Percentiles rank a stretch among this genome's conserved stretches.
Evolutionary conservation across 768 basidiomycete species (phyloP).

Genomic region (Candolleomyces aberdarensis): DNA sequence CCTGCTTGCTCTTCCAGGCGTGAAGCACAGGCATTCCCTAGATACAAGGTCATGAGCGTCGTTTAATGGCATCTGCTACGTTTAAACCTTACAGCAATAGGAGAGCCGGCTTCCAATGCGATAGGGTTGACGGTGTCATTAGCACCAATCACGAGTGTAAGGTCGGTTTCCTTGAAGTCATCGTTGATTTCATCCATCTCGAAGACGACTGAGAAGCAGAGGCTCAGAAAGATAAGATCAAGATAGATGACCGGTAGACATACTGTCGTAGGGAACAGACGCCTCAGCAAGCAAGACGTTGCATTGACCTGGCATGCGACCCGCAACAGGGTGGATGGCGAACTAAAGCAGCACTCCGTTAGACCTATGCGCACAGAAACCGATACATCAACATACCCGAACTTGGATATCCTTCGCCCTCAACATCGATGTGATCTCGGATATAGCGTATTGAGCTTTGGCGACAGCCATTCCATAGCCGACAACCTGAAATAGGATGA

Average conservation of each 20-base stretch:
- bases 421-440: conserved; percentile 73
- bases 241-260: conserved; percentile 18
- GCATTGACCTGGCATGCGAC: conserved; percentile 91
- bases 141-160: conserved; percentile 89
- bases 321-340: conserved; percentile 88
- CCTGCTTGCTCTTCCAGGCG: conserved; percentile 92
- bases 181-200: conserved; percentile 97
- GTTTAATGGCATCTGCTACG: not conserved
- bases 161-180: conserved; percentile 83
- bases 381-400: conserved; percentile 36
- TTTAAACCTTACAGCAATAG: conserved; percentile 57
- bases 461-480: conserved; percentile 93
- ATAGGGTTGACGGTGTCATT: conserved; percentile 94
- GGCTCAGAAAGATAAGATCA: not conserved
- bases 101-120: conserved; percentile 79
- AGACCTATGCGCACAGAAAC: not conserved
- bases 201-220: conserved; percentile 59
- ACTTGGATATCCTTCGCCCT: conserved; percentile 74
- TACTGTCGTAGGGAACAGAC: conserved; percentile 86
- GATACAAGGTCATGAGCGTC: not conserved
- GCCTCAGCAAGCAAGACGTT: conserved; percentile 91
- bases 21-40: conserved; percentile 89
- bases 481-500: conserved; percentile 34
- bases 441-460: conserved; percentile 79
- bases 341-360: conserved; percentile 34